Conservation (phyloP, 202 grass and related monocot species). For the Saccharum hybrid region DNA sequence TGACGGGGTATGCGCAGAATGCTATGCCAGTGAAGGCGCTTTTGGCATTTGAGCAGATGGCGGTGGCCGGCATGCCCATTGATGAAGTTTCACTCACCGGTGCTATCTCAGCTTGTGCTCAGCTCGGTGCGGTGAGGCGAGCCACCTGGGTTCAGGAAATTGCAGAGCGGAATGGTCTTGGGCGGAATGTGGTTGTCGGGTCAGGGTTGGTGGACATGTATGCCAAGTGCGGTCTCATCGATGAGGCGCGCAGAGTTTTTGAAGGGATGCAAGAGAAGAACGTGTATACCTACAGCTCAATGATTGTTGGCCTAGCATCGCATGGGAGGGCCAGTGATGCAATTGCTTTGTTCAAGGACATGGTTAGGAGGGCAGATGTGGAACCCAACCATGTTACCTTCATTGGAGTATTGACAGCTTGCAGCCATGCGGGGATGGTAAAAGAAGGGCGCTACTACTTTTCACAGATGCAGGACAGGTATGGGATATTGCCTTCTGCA, state of each 20-base stretch:
- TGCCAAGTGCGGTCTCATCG: constrained; percentile 73
- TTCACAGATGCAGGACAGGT: constrained; percentile 67
- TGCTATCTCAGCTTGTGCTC: constrained; percentile 64
- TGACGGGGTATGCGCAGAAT: constrained; percentile 67
- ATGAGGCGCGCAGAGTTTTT: constrained; percentile 52
- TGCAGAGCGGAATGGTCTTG: constrained; percentile 50
- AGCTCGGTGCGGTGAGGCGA: constrained; percentile 58
- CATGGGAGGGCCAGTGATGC: constrained; percentile 60
- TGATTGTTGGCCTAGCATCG: constrained; percentile 59
- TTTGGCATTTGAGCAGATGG: constrained; percentile 57
- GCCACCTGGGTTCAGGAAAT: constrained; percentile 58
- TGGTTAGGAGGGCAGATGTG: constrained; percentile 52
- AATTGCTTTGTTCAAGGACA: constrained; percentile 60
- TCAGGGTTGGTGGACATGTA: constrained; percentile 76
- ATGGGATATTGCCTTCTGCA: constrained; percentile 60
- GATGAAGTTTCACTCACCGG: constrained; percentile 66
- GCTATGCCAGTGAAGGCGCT: constrained; percentile 62
- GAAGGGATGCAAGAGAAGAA: constrained; percentile 61
- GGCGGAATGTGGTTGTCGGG: constrained; percentile 60
- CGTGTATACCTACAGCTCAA: constrained; percentile 74
- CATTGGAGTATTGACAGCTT: constrained; percentile 68
- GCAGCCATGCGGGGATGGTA: constrained; percentile 74
- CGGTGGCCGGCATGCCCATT: constrained; percentile 31
- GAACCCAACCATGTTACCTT: constrained; percentile 70
- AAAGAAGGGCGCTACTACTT: constrained; percentile 66